Conservation (phyloP, 495 filamentous ascomycete species). For the Lophiostoma macrostomum region DNA sequence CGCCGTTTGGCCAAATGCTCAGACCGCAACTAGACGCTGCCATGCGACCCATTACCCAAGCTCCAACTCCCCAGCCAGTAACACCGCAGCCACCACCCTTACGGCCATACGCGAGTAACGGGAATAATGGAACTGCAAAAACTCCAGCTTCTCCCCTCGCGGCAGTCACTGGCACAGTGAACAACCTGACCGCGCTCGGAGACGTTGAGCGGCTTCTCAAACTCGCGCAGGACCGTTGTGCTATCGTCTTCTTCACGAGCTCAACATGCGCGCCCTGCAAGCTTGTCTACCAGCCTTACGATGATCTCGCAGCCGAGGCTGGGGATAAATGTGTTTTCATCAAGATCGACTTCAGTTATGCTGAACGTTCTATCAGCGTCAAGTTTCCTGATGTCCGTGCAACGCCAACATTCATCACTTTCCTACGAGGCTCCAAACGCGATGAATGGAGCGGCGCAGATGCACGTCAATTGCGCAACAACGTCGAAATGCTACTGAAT, state of each 20-base stretch:
- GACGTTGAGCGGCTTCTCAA: conserved; percentile 61
- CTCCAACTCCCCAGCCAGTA: conserved; percentile 41
- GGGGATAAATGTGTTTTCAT: conserved; percentile 69
- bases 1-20: conserved; percentile 88
- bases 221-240: conserved; percentile 61
- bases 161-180: conserved; percentile 43
- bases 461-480: conserved; percentile 62
- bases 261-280: conserved; percentile 84
- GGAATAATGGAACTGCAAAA: background rate
- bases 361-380: conserved; percentile 58
- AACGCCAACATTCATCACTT: conserved; percentile 91
- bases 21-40: conserved; percentile 74
- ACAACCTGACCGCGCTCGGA: conserved; percentile 50
- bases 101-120: conserved; percentile 1
- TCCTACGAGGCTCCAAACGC: conserved; percentile 69
- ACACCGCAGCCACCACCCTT: conserved; percentile 36
- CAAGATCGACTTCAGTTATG: conserved; percentile 74
- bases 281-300: conserved; percentile 76
- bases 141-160: background rate
- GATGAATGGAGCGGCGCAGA: conserved; percentile 80
- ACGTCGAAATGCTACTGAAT: conserved; percentile 68
- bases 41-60: conserved; percentile 63
- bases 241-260: conserved; percentile 90
- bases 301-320: conserved; percentile 72
- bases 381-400: conserved; percentile 64